Evolutionary conservation across 371 early-diverging fungal genomes (phyloP).

Genomic region (Circinella umbellata): DNA sequence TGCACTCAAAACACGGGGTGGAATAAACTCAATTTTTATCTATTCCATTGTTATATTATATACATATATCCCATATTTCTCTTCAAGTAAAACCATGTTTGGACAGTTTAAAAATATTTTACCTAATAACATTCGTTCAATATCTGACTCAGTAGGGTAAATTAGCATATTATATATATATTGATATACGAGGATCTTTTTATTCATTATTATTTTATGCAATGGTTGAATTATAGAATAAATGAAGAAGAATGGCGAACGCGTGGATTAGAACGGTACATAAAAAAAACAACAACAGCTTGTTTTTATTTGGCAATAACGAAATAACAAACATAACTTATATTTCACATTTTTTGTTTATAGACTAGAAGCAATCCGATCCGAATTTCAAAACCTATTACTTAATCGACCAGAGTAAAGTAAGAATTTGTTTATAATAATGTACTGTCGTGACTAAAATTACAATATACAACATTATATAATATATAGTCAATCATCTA

Average conservation of each 20-base stretch:
- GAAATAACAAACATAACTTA: constrained; percentile 10
- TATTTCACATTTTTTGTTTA: background rate
- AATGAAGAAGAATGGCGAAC: constrained; percentile 36
- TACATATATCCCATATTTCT: background rate
- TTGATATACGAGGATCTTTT: background rate
- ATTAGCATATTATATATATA: background rate
- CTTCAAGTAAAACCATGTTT: constrained; percentile 32
- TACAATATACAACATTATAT: too few species aligned
- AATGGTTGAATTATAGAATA: constrained; percentile 10
- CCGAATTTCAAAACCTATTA: constrained; percentile 12
- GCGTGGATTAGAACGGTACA: constrained; percentile 30
- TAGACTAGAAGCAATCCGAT: constrained; percentile 16
- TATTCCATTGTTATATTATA: too few species aligned
- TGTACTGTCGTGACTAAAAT: too few species aligned
- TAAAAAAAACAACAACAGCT: background rate
- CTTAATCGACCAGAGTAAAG: constrained; percentile 7
- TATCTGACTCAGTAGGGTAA: constrained; percentile 47
- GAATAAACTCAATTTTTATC: too few species aligned
- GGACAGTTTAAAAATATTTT: constrained; percentile 52
- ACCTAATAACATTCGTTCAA: constrained; percentile 45
- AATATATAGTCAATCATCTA: background rate
- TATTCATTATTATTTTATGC: background rate
- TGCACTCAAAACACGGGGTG: too few species aligned
- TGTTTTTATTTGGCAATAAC: background rate
- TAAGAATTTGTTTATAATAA: background rate